phyloP scores from a whole-genome alignment of 2,329 filamentous ascomycete genomes.

The Tetracladium maxilliforme region DNA sequence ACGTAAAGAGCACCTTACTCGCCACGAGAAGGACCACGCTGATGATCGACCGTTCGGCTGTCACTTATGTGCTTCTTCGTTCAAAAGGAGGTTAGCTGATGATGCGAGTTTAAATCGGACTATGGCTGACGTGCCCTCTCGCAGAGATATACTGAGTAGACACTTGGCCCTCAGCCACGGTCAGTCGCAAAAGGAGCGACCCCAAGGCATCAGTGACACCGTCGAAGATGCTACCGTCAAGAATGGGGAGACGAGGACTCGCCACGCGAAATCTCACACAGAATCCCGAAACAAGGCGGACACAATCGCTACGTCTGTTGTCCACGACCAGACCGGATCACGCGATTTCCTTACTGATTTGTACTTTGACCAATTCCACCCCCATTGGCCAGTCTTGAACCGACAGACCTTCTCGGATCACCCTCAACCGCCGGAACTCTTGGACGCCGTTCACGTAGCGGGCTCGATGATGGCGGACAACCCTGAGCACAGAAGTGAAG shows the following conservation, averaged over 20 bases:
- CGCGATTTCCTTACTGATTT: conserved; percentile 10
- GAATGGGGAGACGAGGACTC: too few relatives aligned
- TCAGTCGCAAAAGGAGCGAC: too few relatives aligned
- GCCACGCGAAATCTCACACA: too few relatives aligned
- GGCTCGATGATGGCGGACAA: too few relatives aligned
- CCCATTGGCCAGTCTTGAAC: conserved; percentile 26
- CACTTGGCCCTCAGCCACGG: too few relatives aligned
- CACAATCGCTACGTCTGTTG: not conserved
- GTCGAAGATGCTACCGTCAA: too few relatives aligned
- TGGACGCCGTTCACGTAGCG: too few relatives aligned
- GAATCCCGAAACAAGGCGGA: too few relatives aligned
- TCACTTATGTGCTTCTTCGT: conserved; percentile 8
- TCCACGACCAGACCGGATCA: not conserved
- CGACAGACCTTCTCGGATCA: too few relatives aligned
- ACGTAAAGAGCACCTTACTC: conserved; percentile 11
- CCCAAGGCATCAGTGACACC: too few relatives aligned
- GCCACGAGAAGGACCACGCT: conserved; percentile 10
- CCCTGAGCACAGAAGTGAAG: too few relatives aligned
- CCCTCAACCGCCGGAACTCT: too few relatives aligned
- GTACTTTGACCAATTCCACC: conserved; percentile 24
- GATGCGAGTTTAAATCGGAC: conserved; percentile 1
- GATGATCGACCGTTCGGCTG: conserved; percentile 6
- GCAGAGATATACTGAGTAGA: not conserved
- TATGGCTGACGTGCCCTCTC: conserved; percentile 7
- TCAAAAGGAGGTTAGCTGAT: conserved; percentile 10